Evolutionary conservation across 2,329 filamentous ascomycete genomes (phyloP), one percentile per base, ranked within the genome.

Genomic region (Fusarium camptoceras): DNA sequence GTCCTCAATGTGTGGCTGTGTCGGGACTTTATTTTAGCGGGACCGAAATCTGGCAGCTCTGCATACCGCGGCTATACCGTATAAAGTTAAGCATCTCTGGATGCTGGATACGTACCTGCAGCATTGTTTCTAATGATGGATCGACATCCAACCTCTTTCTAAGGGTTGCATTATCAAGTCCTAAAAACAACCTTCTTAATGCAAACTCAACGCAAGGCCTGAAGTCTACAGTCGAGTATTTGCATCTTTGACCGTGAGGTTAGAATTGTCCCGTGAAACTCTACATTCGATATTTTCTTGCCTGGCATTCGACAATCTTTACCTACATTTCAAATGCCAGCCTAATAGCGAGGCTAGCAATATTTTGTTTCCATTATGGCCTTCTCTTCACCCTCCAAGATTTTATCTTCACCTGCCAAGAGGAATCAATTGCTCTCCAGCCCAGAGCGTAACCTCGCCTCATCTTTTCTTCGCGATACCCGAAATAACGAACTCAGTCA

Each of bases 401-500:
- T 53, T 70, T 80, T 78, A 65, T 82, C 83, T 48, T 83, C 83
- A 49, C 81, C 84, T 31, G 70, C 77, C 54, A 79, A 79, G 68
- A 78, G 76, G 61, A 78, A 78, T 57, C 80, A 80, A 64, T 76
- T 80, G 66, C 77, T 79, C 60, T 79, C 81, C 12, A 85, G 80
- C 64, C 83, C 83, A 11, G 80, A 82, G 24, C 78, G 81, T 54
- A 73, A 80, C 11, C 87, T 87, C 64, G 83, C 88, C 43, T 85
- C 88, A 24, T 85, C 83, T 25, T 86, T 93, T 28, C 89, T 94
- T 62, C 83, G 83, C 42, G 86, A 89, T 54, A 84, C 87, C 31
- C 85, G 87, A 37, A 89, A 92, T 68, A 87, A 86, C 34, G 89
- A 90, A 75, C 82, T 86, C 51, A 84, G 83, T 58, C 91, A 93